Conservation (phyloP, 1,284 basidiomycete genomes). For the Takashimella koratensis region DNA sequence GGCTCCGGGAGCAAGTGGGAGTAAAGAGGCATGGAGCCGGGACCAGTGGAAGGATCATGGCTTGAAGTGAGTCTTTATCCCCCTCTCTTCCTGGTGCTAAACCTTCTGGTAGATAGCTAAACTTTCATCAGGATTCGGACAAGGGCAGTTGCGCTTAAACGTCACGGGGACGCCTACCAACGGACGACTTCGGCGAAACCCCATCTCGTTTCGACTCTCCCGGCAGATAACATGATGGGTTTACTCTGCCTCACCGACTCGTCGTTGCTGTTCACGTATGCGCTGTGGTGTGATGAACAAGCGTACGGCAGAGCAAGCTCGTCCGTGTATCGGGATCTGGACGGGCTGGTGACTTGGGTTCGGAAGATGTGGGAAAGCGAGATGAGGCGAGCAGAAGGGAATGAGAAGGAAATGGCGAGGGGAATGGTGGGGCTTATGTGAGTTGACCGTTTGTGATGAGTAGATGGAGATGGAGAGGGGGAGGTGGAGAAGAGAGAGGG, state of each 20-base stretch:
- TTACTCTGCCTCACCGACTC: conserved; percentile 52
- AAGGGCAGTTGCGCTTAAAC: conserved; percentile 35
- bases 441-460: conserved; percentile 10
- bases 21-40: conserved; percentile 14
- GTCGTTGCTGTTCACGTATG: conserved; percentile 51
- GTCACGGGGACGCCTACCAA: conserved; percentile 40
- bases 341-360: conserved; percentile 33
- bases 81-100: too few species aligned
- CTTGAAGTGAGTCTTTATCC: neutral
- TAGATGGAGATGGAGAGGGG: neutral
- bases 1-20: conserved; percentile 2
- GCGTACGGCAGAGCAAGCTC: conserved; percentile 24
- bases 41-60: conserved; percentile 14
- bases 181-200: conserved; percentile 21
- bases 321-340: conserved; percentile 29
- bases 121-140: conserved; percentile 8
- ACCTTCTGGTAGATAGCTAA: too few species aligned
- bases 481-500: neutral
- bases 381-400: conserved; percentile 20
- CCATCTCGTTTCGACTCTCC: conserved; percentile 18
- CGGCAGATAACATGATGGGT: conserved; percentile 38
- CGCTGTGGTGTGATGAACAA: conserved; percentile 53
- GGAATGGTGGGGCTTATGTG: conserved; percentile 47
- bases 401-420: conserved; percentile 22
- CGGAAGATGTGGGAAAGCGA: conserved; percentile 31